phyloP scores from a whole-genome alignment of 352 stramenopile species.

The Phytophthora lateralis region DNA sequence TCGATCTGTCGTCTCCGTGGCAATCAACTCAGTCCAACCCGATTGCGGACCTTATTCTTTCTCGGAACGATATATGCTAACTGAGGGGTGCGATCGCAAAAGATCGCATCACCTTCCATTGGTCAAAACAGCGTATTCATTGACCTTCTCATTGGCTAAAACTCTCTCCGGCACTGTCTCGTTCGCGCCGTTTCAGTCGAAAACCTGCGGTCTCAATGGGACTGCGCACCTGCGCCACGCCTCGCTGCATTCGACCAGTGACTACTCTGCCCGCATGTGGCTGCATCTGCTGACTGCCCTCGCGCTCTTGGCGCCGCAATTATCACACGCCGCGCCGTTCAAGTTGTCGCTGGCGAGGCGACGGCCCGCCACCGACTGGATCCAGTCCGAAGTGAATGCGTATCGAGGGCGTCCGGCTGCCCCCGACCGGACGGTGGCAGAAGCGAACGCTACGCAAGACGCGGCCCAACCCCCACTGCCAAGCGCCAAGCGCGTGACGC shows the following conservation, averaged over 20 bases:
- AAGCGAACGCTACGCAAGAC: conserved; percentile 19
- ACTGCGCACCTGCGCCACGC: conserved; percentile 4
- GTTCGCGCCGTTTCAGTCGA: conserved; percentile 29
- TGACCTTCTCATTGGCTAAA: conserved; percentile 14
- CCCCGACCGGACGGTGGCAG: conserved; percentile 7
- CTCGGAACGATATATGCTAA: too few relatives aligned
- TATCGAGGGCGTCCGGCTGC: background rate
- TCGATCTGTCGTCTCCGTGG: too few relatives aligned
- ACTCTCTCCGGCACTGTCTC: background rate
- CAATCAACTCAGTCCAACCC: too few relatives aligned
- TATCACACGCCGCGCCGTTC: conserved; percentile 15
- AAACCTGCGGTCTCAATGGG: conserved; percentile 36
- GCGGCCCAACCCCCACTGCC: conserved; percentile 34
- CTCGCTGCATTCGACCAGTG: conserved; percentile 24
- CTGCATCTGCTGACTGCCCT: conserved; percentile 13
- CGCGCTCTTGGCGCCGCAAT: background rate
- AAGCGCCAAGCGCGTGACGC: conserved; percentile 45
- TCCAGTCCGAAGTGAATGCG: conserved; percentile 17
- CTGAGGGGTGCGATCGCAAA: conserved; percentile 1
- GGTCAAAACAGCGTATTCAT: background rate
- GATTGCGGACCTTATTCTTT: too few relatives aligned
- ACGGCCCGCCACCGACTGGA: conserved; percentile 19
- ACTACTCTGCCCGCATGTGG: conserved; percentile 12
- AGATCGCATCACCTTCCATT: background rate
- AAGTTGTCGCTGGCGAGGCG: conserved; percentile 27